Evolutionary conservation across 768 basidiomycete genomes (phyloP).

Genomic region (Xerocomus potaroensis): DNA sequence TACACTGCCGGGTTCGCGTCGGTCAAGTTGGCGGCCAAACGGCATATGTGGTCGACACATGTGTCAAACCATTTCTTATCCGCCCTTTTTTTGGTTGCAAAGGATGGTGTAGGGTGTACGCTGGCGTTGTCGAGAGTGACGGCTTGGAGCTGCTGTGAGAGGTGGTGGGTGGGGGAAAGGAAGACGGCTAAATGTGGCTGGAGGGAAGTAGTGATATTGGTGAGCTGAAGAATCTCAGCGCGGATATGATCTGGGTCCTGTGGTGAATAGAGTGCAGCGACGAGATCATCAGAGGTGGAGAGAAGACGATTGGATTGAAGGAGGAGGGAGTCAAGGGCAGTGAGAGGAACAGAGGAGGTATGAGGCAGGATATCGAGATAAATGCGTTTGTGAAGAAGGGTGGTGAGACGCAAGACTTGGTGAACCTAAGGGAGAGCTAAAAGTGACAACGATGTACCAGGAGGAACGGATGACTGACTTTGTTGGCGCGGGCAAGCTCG

Average conservation of each 20-base stretch:
- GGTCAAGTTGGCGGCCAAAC: conserved; percentile 32
- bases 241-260: conserved; percentile 46
- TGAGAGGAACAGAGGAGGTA: conserved; percentile 21
- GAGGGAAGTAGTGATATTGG: conserved; percentile 35
- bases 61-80: conserved; percentile 57
- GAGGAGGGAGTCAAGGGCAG: conserved; percentile 49
- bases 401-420: conserved; percentile 53
- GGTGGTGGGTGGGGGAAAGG: conserved; percentile 18
- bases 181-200: conserved; percentile 27
- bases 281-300: conserved; percentile 58
- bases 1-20: conserved; percentile 9
- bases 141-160: conserved; percentile 22
- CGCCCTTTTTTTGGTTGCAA: conserved; percentile 29
- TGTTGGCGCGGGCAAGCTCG: conserved; percentile 57
- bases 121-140: conserved; percentile 16
- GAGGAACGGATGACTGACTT: conserved; percentile 36
- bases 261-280: conserved; percentile 61
- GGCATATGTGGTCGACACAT: conserved; percentile 61
- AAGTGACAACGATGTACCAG: conserved; percentile 1
- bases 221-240: conserved; percentile 37
- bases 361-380: conserved; percentile 45
- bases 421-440: conserved; percentile 42
- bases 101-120: background rate
- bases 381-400: conserved; percentile 60
- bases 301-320: conserved; percentile 48